Conservation (phyloP, 805 yeast genomes). For the Candida dajiaensis region DNA sequence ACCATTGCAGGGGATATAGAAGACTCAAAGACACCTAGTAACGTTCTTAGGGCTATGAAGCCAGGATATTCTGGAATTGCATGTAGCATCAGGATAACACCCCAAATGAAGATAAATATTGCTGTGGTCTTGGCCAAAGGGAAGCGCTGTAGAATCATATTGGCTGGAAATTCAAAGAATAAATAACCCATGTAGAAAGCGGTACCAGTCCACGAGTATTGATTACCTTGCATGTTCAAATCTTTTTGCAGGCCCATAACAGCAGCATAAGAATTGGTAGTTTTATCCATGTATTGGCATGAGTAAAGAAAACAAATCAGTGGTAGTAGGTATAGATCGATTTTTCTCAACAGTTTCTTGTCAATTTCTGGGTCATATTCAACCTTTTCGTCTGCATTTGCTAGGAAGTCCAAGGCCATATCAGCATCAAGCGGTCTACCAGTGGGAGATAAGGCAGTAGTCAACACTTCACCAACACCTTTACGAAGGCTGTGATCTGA, state of each 20-base stretch:
- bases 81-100: conserved; percentile 44
- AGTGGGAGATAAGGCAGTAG: background rate
- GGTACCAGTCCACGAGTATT: conserved; percentile 51
- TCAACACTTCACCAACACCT: background rate
- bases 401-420: background rate
- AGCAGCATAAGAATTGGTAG: conserved; percentile 45
- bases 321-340: conserved; percentile 47
- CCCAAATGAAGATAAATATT: conserved; percentile 54
- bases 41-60: conserved; percentile 39
- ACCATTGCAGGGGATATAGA: conserved; percentile 53
- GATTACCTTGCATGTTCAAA: conserved; percentile 37
- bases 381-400: background rate
- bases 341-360: conserved; percentile 37
- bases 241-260: conserved; percentile 44
- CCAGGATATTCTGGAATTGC: conserved; percentile 37
- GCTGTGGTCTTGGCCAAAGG: conserved; percentile 51
- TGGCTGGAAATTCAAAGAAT: conserved; percentile 46
- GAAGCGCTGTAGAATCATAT: conserved; percentile 43
- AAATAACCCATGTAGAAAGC: conserved; percentile 62
- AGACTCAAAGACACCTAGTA: conserved; percentile 48
- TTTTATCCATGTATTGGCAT: conserved; percentile 56
- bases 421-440: background rate
- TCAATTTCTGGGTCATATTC: conserved; percentile 24
- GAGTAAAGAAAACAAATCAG: conserved; percentile 43
- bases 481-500: background rate